Evolutionary conservation across 2,329 filamentous ascomycete genomes (phyloP).

Genomic region (Lachnellula suecica): DNA sequence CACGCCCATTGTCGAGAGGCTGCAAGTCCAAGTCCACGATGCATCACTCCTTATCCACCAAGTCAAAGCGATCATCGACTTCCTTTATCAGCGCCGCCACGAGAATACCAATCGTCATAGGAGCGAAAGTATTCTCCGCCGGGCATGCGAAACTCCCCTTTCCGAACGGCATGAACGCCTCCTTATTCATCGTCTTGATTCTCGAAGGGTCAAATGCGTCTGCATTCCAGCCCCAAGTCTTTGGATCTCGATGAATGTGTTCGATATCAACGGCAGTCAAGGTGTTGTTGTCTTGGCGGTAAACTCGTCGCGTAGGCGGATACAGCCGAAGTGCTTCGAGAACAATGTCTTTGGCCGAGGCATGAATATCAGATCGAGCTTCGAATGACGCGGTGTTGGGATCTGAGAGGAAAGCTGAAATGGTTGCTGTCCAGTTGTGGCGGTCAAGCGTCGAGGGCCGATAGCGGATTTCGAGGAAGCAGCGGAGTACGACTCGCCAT

Average conservation of each 20-base stretch:
- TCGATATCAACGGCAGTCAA: conserved; percentile 15
- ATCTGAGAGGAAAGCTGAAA: background rate
- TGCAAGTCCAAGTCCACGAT: background rate
- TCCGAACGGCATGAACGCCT: conserved; percentile 17
- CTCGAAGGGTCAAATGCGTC: conserved; percentile 7
- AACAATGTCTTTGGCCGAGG: conserved; percentile 9
- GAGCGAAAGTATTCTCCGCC: conserved; percentile 12
- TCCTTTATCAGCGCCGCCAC: conserved; percentile 5
- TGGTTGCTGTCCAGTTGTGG: background rate
- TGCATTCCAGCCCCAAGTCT: conserved; percentile 14
- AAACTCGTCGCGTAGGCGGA: conserved; percentile 18
- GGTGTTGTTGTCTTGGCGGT: background rate
- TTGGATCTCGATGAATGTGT: conserved; percentile 11
- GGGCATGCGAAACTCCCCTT: conserved; percentile 13
- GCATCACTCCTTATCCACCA: background rate
- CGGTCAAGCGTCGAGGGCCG: background rate
- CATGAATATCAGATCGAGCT: background rate
- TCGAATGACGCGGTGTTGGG: background rate
- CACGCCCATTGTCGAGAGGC: conserved; percentile 3
- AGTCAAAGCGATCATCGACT: background rate
- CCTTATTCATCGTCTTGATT: background rate
- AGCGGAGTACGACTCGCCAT: conserved; percentile 11
- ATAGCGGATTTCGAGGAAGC: conserved; percentile 17
- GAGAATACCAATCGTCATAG: conserved; percentile 17
- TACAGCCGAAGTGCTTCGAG: conserved; percentile 18